phyloP scores from a whole-genome alignment of 805 yeast genomes.

The Wickerhamiella musiphila region DNA sequence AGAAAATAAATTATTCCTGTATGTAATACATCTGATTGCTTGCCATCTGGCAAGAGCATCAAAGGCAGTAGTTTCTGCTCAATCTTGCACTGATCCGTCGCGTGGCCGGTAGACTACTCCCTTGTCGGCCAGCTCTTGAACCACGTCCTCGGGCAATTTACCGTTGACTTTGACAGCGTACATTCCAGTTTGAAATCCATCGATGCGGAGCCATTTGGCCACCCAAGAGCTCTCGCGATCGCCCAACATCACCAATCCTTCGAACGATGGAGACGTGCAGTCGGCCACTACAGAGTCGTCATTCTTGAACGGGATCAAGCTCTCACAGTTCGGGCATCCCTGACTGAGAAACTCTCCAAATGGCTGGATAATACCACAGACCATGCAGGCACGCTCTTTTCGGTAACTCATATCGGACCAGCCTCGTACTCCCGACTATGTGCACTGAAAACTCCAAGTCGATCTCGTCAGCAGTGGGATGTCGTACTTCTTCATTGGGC shows the following conservation, averaged over 20 bases:
- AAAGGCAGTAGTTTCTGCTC: background rate
- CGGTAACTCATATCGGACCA: conserved; percentile 30
- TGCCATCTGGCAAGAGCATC: background rate
- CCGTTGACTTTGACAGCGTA: conserved; percentile 92
- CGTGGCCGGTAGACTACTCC: conserved; percentile 84
- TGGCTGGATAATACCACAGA: conserved; percentile 84
- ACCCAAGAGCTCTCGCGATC: conserved; percentile 85
- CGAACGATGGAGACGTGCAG: conserved; percentile 90
- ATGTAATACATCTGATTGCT: background rate
- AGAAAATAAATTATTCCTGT: too few relatives aligned
- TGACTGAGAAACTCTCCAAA: conserved; percentile 53
- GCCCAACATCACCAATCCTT: conserved; percentile 82
- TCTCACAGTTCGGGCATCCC: conserved; percentile 96
- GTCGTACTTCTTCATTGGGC: too few relatives aligned
- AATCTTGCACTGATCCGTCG: conserved; percentile 50
- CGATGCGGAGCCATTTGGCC: conserved; percentile 87
- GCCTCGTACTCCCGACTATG: too few relatives aligned
- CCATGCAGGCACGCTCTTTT: conserved; percentile 89
- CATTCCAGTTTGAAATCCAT: conserved; percentile 71
- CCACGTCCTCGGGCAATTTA: conserved; percentile 71
- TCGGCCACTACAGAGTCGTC: conserved; percentile 77
- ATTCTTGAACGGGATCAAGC: conserved; percentile 56
- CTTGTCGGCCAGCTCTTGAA: conserved; percentile 50
- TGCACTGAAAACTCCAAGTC: too few relatives aligned
- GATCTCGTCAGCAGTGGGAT: too few relatives aligned